Base-by-base conservation (phyloP, 1,284 basidiomycete genomes). In the Puccinia hordei region DNA sequence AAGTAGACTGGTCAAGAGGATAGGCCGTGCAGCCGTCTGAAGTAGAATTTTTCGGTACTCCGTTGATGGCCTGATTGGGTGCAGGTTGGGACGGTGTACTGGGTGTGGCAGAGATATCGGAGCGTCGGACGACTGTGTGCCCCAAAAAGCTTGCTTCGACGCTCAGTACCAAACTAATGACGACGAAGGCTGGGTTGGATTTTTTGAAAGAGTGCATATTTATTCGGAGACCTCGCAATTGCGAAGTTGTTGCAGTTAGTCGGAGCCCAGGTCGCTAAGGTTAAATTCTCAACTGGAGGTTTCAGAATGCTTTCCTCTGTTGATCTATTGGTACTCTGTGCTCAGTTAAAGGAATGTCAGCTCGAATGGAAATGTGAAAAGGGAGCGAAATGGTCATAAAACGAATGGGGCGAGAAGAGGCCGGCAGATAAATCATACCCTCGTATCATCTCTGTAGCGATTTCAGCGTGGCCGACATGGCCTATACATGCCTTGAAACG, bases 1-100 rank as follows among this genome's bases (percentile, higher is more conserved):
- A 78, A 57, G 76, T 78, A 55, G 65, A 57, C 41, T 78, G 76
- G 41, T 78, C 57, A 13, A 71, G 65, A 9, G 76, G 76, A 65
- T 78, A 78, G 19, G 41, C 1, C 27, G 19, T 51, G 57, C 76
- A 78, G 38, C 61, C 55, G n/a, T 55, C 27, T n/a, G 51, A 51
- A 49, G 66, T 27, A 10, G n/a, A 46, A 22, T 73, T 57, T 38
- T 57, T 27, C 33, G 53, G 35, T 13, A 63, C 61, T 17, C 17
- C 61, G 61, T 22, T 38, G 19, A 41, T 17, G 61, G 35, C 17
- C 61, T 63, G 61, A n/a, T 63, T 63, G 30, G 59, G 13, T 15
- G 30, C 27, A 35, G 59, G 33, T 38, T 41, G 61, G 8, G 61
- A 30, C 19, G 9, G 61, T 63, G 35, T 22, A 38, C 35, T 38